Evolutionary conservation across 371 early-diverging fungal species (phyloP), one percentile per base, ranked within the genome.

Genomic region (Quaeritorhiza haematococci): DNA sequence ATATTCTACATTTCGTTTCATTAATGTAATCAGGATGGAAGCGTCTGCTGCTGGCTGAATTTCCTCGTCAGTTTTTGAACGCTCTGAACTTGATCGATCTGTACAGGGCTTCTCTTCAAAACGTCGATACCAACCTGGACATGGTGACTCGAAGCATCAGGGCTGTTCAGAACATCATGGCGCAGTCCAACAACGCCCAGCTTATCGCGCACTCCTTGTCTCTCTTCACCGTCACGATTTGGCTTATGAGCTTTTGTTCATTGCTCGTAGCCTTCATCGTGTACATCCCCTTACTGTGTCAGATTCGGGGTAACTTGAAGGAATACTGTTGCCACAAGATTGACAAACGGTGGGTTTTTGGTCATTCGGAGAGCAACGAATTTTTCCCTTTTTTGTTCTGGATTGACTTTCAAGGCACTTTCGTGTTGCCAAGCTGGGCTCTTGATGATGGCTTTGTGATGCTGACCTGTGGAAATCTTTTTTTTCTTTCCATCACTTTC

Each of bases 1-100:
- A n/a, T n/a, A n/a, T n/a, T n/a, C n/a, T n/a, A n/a, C n/a, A n/a
- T 84, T 59, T 74, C 82, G 4, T 69, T 87, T 29, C 84, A n/a
- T n/a, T n/a, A n/a, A n/a, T n/a, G n/a, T n/a, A n/a, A n/a, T n/a
- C 82, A 78, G 86, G 86, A 45, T 92, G 94, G 92, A 92, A 90
- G 67, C 80, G 89, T 44, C 69, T 92, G 0, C 59, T 93, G 45
- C 76, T 93, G 51, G 91, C 94, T 50, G 91, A 91, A 59, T 79
- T 87, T 5, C 92, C 92, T 17, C 85, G 92, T 46, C 89, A 89
- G 64, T 80, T 85, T 33, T 81, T 92, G 62, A 83, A 81, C 64
- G 67, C 68, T 6, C 52, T 79, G 35, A 70, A 72, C 52, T 60
- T 87, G 29, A 63, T 43, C 42, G 72, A 74, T 49, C 49, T 69